Percentiles rank a stretch among this genome's conserved stretches.
phyloP scores from a whole-genome alignment of 768 basidiomycete species.

The Mrakia frigida region DNA sequence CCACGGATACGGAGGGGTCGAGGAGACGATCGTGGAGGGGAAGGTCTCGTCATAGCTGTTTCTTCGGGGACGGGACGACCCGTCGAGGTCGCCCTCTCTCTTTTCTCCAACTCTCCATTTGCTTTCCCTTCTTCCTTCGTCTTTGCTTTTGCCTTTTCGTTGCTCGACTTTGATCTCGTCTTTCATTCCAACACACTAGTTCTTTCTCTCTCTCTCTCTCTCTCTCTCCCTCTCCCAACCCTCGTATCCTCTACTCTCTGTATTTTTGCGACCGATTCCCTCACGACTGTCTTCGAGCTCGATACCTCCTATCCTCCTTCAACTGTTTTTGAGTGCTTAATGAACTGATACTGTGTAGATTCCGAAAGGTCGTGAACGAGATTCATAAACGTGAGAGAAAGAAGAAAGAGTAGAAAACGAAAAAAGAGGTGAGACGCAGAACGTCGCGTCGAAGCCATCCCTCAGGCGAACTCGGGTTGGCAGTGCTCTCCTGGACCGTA shows the following conservation, averaged over 20 bases:
- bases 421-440: no score
- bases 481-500: conserved; percentile 92
- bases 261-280: no score
- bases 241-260: neutral
- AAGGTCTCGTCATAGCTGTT: neutral
- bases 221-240: neutral
- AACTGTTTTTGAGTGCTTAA: no score
- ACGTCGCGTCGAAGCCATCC: neutral
- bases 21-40: neutral
- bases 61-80: neutral
- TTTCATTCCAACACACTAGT: no score
- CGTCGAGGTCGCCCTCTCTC: neutral
- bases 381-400: neutral
- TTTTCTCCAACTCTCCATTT: neutral
- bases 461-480: conserved; percentile 64
- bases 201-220: neutral
- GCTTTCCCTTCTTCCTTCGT: neutral
- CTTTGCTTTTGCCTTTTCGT: neutral
- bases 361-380: no score
- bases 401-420: neutral
- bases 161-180: no score
- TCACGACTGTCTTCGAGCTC: no score
- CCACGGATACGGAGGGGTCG: no score
- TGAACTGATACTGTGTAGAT: no score
- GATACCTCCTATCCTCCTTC: no score